Percentiles rank a stretch among this genome's conserved stretches.
phyloP scores from a whole-genome alignment of 2,329 filamentous ascomycete species.

The Trichoderma semiorbis region DNA sequence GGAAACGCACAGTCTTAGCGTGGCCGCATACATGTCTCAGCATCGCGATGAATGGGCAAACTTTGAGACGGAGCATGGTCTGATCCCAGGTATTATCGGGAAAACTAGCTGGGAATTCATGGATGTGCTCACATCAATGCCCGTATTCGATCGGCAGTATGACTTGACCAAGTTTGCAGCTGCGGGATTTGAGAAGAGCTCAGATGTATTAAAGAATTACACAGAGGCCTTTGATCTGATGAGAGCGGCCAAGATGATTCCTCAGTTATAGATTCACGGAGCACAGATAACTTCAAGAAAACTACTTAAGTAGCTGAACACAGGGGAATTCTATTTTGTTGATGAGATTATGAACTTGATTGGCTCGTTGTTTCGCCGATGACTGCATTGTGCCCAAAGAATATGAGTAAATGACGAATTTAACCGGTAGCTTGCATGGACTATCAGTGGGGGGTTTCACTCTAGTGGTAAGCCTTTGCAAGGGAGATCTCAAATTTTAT shows the following conservation, averaged over 20 bases:
- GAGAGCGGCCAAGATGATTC: constrained; percentile 1
- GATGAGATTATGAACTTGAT: neutral
- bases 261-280: neutral
- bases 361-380: neutral
- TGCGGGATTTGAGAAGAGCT: neutral
- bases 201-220: constrained; percentile 6
- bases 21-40: neutral
- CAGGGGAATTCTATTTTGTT: neutral
- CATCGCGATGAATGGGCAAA: constrained; percentile 3
- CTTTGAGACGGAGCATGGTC: neutral
- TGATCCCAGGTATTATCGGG: neutral
- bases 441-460: neutral
- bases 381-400: neutral
- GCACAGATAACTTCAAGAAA: neutral
- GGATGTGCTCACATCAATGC: constrained; percentile 10
- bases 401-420: neutral
- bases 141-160: constrained; percentile 7
- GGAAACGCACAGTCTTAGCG: neutral
- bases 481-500: neutral
- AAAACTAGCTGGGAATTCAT: constrained; percentile 13
- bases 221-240: constrained; percentile 11
- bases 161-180: constrained; percentile 1
- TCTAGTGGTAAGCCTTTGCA: neutral
- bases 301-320: neutral
- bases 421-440: neutral